Evolutionary conservation across 495 filamentous ascomycete species (phyloP).

Genomic region (Amphirosellinia nigrospora): DNA sequence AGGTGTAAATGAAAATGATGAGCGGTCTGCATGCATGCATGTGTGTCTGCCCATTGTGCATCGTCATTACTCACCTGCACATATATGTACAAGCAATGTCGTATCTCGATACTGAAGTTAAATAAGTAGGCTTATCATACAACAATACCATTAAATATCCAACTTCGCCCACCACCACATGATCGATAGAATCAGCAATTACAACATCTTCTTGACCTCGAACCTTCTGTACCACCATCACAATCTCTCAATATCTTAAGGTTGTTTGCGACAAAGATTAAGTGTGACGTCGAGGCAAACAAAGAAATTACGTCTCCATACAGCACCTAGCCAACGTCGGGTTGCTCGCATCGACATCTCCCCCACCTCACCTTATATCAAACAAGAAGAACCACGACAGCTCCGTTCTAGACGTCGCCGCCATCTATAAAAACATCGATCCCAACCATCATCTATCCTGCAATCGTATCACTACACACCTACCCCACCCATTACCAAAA

Average conservation of each 20-base stretch:
- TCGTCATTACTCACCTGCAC: constrained; percentile 18
- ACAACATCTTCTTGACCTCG: too few relatives aligned
- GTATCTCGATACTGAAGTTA: too few relatives aligned
- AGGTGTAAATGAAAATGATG: constrained; percentile 6
- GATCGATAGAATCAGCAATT: neutral
- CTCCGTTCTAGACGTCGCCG: neutral
- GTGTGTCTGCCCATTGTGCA: constrained; percentile 5
- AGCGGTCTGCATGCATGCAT: constrained; percentile 10
- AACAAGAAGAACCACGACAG: neutral
- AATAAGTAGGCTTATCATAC: too few relatives aligned
- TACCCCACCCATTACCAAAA: constrained; percentile 14
- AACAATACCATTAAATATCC: neutral
- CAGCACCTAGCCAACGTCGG: neutral
- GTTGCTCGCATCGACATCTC: neutral
- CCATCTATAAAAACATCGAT: neutral
- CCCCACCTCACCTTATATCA: neutral
- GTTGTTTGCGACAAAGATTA: constrained; percentile 6
- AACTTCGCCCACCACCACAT: neutral
- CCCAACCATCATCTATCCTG: neutral
- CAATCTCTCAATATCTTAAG: neutral
- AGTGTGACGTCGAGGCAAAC: constrained; percentile 15
- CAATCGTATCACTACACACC: constrained; percentile 2
- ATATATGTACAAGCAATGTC: too few relatives aligned
- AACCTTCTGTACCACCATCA: neutral
- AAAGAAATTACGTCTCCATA: constrained; percentile 13